Base-by-base conservation (phyloP, 2,329 filamentous ascomycete species). In the Cercospora sp. region DNA sequence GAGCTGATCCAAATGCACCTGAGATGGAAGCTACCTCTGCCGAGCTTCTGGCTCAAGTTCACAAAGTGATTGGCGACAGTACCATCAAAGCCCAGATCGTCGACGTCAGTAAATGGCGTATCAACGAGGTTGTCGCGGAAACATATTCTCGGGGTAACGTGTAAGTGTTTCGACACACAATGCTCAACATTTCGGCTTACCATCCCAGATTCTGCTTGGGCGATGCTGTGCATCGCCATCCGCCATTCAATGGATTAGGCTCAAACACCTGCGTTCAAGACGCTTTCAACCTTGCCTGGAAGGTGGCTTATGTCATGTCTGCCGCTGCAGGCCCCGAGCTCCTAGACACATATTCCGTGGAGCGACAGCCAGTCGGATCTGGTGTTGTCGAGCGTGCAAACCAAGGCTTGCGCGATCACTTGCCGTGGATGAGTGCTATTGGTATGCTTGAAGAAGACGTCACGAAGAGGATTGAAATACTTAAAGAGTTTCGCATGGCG, bases 61-160 rank as follows among this genome's bases (percentile, higher is more conserved):
- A 26, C 18, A 26, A 51, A 6, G 18, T 87, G 2, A 85, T 88
- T 63, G 86, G 86, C 0, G 85, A 87, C 71, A 81, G 84, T 28
- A 81, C 82, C 0, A 74, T 83, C 12, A 75, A 80, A 0, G 79
- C 82, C 1, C 79, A 87, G 72, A 80, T 88, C 48, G 63, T 87
- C 12, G 75, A 80, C 53, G 74, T 86, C 3, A 84, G 82, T 12
- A 83, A 82, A 67, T 89, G 87, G 87, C 78, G 76, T 60, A 84
- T 89, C 72, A 87, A 88, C 70, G 87, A 89, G 73, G 84, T 79
- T 2, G 83, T 87, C 1, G 87, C 87, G 0, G 82, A 87, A 71
- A 78, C 79, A 12, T 89, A 87, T 16, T 65, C 68, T 18, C 74
- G 80, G 2, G 80, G 81, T 6, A 82, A 82, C 36, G 77, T 84